Conservation (phyloP, 768 basidiomycete species). For the Boletus pseudopeckii region DNA sequence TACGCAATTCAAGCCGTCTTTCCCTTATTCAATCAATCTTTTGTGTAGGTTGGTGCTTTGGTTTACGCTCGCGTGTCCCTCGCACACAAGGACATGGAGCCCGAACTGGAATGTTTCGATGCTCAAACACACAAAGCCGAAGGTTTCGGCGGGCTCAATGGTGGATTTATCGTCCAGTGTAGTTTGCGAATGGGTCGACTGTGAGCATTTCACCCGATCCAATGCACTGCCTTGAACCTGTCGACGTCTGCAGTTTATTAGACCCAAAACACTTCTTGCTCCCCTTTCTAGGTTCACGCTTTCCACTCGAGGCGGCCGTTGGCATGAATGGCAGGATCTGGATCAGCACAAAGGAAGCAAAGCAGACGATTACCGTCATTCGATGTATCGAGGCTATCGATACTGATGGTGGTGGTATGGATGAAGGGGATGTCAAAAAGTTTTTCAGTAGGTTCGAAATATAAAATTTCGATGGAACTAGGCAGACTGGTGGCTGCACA, state of each 20-base stretch:
- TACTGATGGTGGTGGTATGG: constrained; percentile 65
- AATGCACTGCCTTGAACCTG: constrained; percentile 2
- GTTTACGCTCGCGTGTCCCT: constrained; percentile 91
- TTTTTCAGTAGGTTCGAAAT: constrained; percentile 48
- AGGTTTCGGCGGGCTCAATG: constrained; percentile 91
- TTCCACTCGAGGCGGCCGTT: constrained; percentile 84
- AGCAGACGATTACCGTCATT: constrained; percentile 69
- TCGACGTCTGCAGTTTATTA: constrained; percentile 52
- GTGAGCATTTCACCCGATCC: constrained; percentile 44
- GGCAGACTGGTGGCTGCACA: not conserved
- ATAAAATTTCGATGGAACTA: constrained; percentile 17
- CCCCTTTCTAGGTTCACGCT: constrained; percentile 71
- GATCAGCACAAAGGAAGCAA: constrained; percentile 72
- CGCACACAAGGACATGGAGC: constrained; percentile 97
- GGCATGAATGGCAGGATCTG: constrained; percentile 93
- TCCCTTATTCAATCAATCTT: constrained; percentile 4
- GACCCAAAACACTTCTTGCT: constrained; percentile 81
- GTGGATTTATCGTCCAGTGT: constrained; percentile 78
- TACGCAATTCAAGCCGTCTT: constrained; percentile 26
- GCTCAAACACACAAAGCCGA: constrained; percentile 89
- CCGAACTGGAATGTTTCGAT: constrained; percentile 95
- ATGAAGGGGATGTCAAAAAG: constrained; percentile 47
- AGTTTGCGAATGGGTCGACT: constrained; percentile 83
- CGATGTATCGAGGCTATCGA: constrained; percentile 83
- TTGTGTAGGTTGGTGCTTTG: constrained; percentile 74